Evolutionary conservation across 2,329 filamentous ascomycete species (phyloP), one percentile per base, ranked within the genome.

Genomic region (Drechslerella dactyloides): DNA sequence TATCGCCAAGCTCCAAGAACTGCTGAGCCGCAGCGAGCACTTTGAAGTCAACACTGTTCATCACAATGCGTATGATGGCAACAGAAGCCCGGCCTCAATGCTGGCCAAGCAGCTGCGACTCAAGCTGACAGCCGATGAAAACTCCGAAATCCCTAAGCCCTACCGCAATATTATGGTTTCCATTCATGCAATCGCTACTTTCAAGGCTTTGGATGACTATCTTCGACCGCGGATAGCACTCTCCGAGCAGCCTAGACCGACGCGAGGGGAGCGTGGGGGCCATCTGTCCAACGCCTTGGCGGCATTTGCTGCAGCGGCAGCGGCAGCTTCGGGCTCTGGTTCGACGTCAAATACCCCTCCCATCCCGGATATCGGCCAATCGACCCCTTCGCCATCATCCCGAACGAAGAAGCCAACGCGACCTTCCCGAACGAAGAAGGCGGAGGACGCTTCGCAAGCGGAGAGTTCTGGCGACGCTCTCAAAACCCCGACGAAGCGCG

Each of bases 131-230:
- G 93, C 94, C 1, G 93, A 96, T 75, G 93, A 96, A 0, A 89
- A 93, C 52, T 93, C 92, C 0, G 90, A 94, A 54, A 94, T 99
- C 69, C 94, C 94, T 17, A 85, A 88, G 37, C 84, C 89, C 0
- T 97, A 96, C 78, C 86, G 90, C 21, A 96, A 93, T 75, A 96
- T 99, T 74, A 97, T 97, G 89, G 94, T 99, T 0, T 96, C 92
- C 0, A 99, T 99, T 65, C 94, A 99, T 79, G 94, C 94, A 15
- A 97, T 99, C 77, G 93, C 94, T 1, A 97, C 93, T 0, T 97
- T 99, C 82, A 97, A 97, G 79, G 90, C 93, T 0, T 82, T 99
- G 23, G 94, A 97, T 78, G 94, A 99, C 78, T 99, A 97, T 79
- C 84, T 99, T 48, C 88, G 94, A 40, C 94, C 94, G 6, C 86